These are phyloP conservation scores for Diplodia scrobiculata DNA, from an alignment of 2,329 filamentous ascomycete species.

Conservation along the genomic window DNA sequence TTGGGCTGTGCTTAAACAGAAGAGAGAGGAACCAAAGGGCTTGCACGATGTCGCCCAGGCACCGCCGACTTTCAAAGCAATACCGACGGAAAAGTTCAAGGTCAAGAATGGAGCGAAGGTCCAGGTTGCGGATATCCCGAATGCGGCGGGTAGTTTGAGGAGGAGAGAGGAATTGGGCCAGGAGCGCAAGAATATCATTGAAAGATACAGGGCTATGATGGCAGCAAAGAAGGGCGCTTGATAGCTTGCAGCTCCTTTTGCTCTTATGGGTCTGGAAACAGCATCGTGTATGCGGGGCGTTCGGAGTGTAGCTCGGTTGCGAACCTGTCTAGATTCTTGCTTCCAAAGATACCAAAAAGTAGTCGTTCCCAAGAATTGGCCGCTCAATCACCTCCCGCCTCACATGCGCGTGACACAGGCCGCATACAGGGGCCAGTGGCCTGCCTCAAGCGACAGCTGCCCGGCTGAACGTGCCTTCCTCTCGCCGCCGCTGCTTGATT, in stretches of 20 bases:
- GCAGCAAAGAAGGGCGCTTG: slow-evolving; percentile 7
- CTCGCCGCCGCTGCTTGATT: neutral
- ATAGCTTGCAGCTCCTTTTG: neutral
- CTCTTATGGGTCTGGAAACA: neutral
- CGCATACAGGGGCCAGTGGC: too few relatives aligned
- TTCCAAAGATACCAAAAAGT: slow-evolving; percentile 18
- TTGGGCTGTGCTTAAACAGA: slow-evolving; percentile 70
- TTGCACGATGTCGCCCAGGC: slow-evolving; percentile 67
- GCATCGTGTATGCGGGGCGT: neutral
- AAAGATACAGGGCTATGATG: slow-evolving; percentile 60
- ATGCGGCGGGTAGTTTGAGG: slow-evolving; percentile 68
- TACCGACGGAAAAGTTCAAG: slow-evolving; percentile 65
- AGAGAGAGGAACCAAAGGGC: slow-evolving; percentile 51
- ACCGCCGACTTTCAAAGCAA: slow-evolving; percentile 71
- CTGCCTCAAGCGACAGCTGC: neutral
- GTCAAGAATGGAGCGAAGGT: slow-evolving; percentile 66
- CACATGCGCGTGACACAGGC: neutral
- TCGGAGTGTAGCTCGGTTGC: neutral
- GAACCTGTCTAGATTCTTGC: too few relatives aligned
- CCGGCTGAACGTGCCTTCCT: neutral
- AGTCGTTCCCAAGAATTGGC: neutral
- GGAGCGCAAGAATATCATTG: slow-evolving; percentile 70
- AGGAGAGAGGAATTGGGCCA: slow-evolving; percentile 72
- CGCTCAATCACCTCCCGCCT: neutral
- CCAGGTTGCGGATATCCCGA: slow-evolving; percentile 69